Percentiles rank a stretch among this genome's conserved stretches.
Conservation (phyloP, 1,139 yeast species). For the Pichia cactophila region DNA sequence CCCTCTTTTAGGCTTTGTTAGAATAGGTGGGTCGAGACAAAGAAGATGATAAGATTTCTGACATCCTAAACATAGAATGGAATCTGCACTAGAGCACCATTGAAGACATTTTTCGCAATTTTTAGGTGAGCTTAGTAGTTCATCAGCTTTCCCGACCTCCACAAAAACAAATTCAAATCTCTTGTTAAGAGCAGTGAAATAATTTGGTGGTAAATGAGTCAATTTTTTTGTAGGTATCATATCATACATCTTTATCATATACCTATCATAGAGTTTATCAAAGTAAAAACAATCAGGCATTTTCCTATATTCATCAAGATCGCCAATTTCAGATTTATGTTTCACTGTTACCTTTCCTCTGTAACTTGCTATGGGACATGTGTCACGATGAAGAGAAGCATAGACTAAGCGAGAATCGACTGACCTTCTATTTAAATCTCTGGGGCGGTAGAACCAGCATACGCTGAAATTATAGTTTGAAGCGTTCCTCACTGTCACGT, state of each 20-base stretch:
- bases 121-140: constrained; percentile 55
- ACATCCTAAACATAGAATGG: constrained; percentile 82
- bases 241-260: constrained; percentile 78
- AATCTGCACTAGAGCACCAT: constrained; percentile 74
- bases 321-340: constrained; percentile 55
- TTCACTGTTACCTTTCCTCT: constrained; percentile 70
- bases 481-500: constrained; percentile 30
- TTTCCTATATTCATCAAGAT: constrained; percentile 46
- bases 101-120: constrained; percentile 72
- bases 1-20: constrained; percentile 76
- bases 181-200: constrained; percentile 54
- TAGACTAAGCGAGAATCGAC: constrained; percentile 68
- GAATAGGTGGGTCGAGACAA: constrained; percentile 80
- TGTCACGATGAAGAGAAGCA: constrained; percentile 83
- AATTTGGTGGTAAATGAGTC: constrained; percentile 52
- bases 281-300: constrained; percentile 74
- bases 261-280: constrained; percentile 79
- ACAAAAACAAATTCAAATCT: constrained; percentile 69
- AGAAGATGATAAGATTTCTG: constrained; percentile 63
- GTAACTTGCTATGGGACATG: constrained; percentile 68
- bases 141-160: constrained; percentile 63
- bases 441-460: constrained; percentile 89
- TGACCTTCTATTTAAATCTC: constrained; percentile 67
- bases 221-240: constrained; percentile 55
- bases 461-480: constrained; percentile 55